phyloP scores from a whole-genome alignment of 2,329 filamentous ascomycete species.

The Stachybotrys elegans region DNA sequence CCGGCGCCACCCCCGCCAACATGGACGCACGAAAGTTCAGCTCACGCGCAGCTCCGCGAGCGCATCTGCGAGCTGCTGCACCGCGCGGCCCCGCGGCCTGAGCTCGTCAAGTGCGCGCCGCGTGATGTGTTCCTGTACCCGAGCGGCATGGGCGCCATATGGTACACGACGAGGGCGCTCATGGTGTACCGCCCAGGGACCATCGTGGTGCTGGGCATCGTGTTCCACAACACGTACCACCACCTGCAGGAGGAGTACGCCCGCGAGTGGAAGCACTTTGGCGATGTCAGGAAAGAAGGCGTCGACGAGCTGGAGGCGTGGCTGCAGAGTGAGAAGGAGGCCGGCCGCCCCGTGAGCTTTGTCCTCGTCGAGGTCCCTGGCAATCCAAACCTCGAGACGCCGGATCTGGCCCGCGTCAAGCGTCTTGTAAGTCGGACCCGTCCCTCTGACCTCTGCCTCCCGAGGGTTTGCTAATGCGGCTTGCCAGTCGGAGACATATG shows the following conservation, averaged over 20 bases:
- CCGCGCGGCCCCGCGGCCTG: constrained; percentile 28
- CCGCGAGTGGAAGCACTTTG: constrained; percentile 42
- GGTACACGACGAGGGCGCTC: constrained; percentile 33
- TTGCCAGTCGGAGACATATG: constrained; percentile 32
- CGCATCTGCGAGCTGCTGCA: constrained; percentile 37
- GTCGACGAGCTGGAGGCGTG: constrained; percentile 40
- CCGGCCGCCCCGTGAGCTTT: constrained; percentile 35
- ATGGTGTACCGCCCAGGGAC: constrained; percentile 25
- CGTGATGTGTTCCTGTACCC: constrained; percentile 48
- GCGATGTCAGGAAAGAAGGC: constrained; percentile 33
- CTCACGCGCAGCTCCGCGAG: constrained; percentile 31
- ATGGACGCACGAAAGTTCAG: constrained; percentile 30
- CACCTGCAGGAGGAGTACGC: constrained; percentile 39
- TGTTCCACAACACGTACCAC: constrained; percentile 46
- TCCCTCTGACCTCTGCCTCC: neutral
- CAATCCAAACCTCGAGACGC: constrained; percentile 29
- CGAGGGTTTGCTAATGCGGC: neutral
- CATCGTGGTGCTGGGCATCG: constrained; percentile 42
- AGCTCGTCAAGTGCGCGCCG: constrained; percentile 17
- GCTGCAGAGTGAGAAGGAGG: constrained; percentile 33
- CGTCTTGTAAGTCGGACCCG: constrained; percentile 27
- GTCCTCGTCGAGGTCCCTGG: constrained; percentile 41
- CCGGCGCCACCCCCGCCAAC: constrained; percentile 25
- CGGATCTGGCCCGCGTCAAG: constrained; percentile 28
- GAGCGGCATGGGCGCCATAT: constrained; percentile 51